Evolutionary conservation across 768 basidiomycete genomes (phyloP), one percentile per base, ranked within the genome.

Genomic region (Rhodotorula toruloides): DNA sequence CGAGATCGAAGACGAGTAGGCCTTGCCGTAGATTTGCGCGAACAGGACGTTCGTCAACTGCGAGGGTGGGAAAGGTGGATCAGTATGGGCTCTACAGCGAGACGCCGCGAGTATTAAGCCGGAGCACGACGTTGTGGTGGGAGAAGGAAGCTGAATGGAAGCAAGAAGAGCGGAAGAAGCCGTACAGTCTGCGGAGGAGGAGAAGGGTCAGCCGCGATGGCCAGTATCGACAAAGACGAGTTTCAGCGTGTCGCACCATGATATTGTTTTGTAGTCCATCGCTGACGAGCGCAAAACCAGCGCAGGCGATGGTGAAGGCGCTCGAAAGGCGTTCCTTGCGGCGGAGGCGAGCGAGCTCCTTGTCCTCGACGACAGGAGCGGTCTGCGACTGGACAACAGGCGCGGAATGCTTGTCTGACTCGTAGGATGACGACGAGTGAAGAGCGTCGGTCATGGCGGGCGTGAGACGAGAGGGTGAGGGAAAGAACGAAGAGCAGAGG

Each of bases 261-360:
- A 46, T 36, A 62, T 70, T 66, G 46, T 66, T 71, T 44, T 66
- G 64, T 73, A 73, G 83, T 53, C 85, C 84, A 77, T 85, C 85
- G 55, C 81, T 83, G 71, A 87, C 84, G 42, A 87, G 78, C 36
- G 85, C 86, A 73, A 84, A 86, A 7, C 83, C 86, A 27, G 84
- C 80, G 34, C 85, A 84, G 43, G 81, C 77, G 72, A 88, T 86
- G 14, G 86, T 85, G 75, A 87, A 84, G 75, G 83, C 83, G 21
- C 80, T 79, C 68, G 85, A 86, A 56, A 85, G 73, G 19, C 72
- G 74, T 73, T 85, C 82, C 40, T 56, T 47, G 17, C 47, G 34
- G 3, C 42, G 54, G 5, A 70, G 39, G 22, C 36, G 37, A 2
- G 27, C 39, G 25, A 46, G 12, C 34, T 49, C 39, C 46, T 56